Conservation (phyloP, 2,329 filamentous ascomycete species). For the Ascochyta lentis region DNA sequence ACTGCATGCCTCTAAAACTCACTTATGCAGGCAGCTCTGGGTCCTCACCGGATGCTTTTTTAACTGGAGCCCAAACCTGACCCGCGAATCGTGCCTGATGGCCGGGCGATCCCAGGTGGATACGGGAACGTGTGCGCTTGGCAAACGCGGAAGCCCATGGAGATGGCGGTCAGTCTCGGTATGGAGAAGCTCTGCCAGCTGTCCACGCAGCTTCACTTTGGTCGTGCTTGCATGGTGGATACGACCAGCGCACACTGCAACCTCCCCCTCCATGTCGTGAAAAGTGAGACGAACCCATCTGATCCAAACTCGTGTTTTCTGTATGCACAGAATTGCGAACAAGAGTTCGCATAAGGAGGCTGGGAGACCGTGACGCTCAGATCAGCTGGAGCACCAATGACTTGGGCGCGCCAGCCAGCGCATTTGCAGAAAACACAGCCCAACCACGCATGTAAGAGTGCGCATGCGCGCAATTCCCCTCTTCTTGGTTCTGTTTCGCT, state of each 20-base stretch:
- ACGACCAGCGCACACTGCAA: slow-evolving; percentile 15
- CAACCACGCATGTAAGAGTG: slow-evolving; percentile 36
- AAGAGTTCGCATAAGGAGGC: slow-evolving; percentile 17
- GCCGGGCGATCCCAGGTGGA: slow-evolving; percentile 22
- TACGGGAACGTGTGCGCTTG: slow-evolving; percentile 17
- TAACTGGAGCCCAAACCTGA: slow-evolving; percentile 15
- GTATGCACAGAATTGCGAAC: slow-evolving; percentile 9
- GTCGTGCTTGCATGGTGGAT: slow-evolving; percentile 11
- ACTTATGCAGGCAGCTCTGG: slow-evolving; percentile 19
- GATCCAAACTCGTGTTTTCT: slow-evolving; percentile 12
- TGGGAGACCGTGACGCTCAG: slow-evolving; percentile 18
- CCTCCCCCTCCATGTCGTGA: background rate
- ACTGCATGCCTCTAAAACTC: slow-evolving; percentile 14
- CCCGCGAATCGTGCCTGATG: slow-evolving; percentile 17
- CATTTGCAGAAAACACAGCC: slow-evolving; percentile 28
- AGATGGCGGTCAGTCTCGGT: slow-evolving; percentile 20
- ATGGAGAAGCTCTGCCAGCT: slow-evolving; percentile 19
- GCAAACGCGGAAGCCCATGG: slow-evolving; percentile 8
- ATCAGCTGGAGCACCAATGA: slow-evolving; percentile 25
- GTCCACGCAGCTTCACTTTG: slow-evolving; percentile 18
- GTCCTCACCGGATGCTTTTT: slow-evolving; percentile 28
- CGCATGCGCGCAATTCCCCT: slow-evolving; percentile 23
- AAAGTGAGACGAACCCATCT: background rate
- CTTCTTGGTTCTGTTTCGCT: slow-evolving; percentile 16
- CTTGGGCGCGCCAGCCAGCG: slow-evolving; percentile 33